Evolutionary conservation across 768 basidiomycete species (phyloP), one percentile per base, ranked within the genome.

Genomic region (Tulasnella sp.): DNA sequence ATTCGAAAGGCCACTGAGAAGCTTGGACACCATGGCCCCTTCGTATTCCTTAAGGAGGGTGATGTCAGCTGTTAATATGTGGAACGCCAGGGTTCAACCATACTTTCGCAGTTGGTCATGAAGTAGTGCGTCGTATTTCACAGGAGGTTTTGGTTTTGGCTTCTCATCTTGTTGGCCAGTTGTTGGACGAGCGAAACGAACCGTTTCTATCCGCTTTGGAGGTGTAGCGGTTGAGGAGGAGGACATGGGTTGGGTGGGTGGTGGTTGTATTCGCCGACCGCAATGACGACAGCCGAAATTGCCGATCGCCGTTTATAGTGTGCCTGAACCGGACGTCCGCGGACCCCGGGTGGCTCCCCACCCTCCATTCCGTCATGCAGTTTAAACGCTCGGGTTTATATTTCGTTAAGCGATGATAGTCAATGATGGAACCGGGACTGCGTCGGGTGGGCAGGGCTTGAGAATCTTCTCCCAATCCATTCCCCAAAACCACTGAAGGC

Each of bases 1-100:
- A 97, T 87, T 69, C 96, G 89, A 77, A 98, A 85, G 5, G 96
- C 97, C 7, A 92, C 84, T 42, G 90, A 91, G 80, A 96, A 91
- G 78, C 89, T 88, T 68, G 97, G 97, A 71, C 88, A 88, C 91
- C 93, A 94, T 87, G 94, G 94, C 19, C 49, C 37, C 31, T 70
- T 78, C 4, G 25, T 49, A 31, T 31, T 25, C 37, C 68, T 64
- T 45, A 17, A 54, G 14, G 71, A 52, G 58, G 11, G 37, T 38
- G 31, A n/a, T 81, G 91, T 93, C 73, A 22, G 72, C n/a, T 6
- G 22, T 74, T 25, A 64, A 11, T 1, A 58, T 14, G 67, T 29
- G 73, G 72, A 78, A 78, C 80, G 76, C 76, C 70, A 45, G 42
- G 72, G 34, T 75, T 71, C 74, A 39, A 45, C 17, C 83, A 76